Base-by-base conservation (phyloP, 179 eudicot species). In the Heliamphora pulchella region DNA sequence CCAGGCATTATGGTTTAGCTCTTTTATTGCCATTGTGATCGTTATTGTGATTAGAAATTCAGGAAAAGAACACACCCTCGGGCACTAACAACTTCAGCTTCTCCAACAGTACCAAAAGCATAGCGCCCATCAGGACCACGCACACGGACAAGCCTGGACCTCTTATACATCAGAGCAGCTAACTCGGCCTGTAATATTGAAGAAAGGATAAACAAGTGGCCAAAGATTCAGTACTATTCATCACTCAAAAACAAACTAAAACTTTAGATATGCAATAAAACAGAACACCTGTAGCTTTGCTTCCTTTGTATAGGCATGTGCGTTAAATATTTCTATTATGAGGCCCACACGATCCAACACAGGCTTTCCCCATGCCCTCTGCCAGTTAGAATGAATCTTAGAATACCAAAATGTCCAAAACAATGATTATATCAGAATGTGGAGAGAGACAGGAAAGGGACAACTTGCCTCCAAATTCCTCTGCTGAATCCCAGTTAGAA, bases 251-350 rank as follows among this genome's bases (percentile, higher is more conserved):
- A 63, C 14, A 59, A 78, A 7, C 8, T 22, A n/a, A 39, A 75
- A 67, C n/a, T 54, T 65, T 15, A 75, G 15, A 53, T 5, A 66
- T 55, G 13, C 64, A 22, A 80, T 54, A 64, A 14, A 69, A 68
- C 54, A 15, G 22, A 15, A 75, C 17, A 92, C 99, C 96, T 94
- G 99, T 70, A 96, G 91, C 87, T 89, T 94, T 71, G 91, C 99
- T 91, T 96, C 99, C 88, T 88, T 96, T n/a, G 99, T 96, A 81
- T 86, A 90, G 71, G 99, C 99, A 90, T 96, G 99, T 78, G 99
- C 99, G 87, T 96, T 84, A 79, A 96, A 96, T 73, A 96, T 94
- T 87, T 92, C 93, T 74, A 96, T 96, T 67, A 96, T 96, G 71
- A 96, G 93, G 31, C 92, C 96, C 48, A 96, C 93, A 74, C 98